A percentile compares a stretch with the other conserved stretches of the same genome.
These are phyloP conservation scores for Penicillium sp. DNA, from an alignment of 2,329 filamentous ascomycete species.

Conservation along the genomic window DNA sequence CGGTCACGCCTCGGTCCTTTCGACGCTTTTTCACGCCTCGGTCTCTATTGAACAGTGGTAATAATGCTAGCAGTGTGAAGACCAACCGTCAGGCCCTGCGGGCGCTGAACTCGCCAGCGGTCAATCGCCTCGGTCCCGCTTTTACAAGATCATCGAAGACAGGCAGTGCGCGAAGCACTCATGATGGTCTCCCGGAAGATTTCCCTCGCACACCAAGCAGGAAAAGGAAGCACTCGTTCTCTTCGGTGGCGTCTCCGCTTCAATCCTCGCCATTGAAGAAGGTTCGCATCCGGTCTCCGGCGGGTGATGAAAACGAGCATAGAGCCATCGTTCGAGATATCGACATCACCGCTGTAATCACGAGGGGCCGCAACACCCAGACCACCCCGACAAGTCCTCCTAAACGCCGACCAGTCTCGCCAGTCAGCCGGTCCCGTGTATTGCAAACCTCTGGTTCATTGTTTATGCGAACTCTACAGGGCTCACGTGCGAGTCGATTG, in stretches of 20 bases:
- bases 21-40: constrained; percentile 54
- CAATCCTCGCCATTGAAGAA: constrained; percentile 53
- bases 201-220: constrained; percentile 43
- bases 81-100: constrained; percentile 48
- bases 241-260: constrained; percentile 48
- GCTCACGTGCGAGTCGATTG: constrained; percentile 32
- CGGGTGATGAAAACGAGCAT: constrained; percentile 34
- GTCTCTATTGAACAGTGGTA: constrained; percentile 40
- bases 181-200: constrained; percentile 32
- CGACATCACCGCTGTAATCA: constrained; percentile 14
- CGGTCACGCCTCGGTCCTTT: constrained; percentile 55
- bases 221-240: constrained; percentile 50
- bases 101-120: constrained; percentile 45
- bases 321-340: constrained; percentile 32
- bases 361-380: constrained; percentile 15
- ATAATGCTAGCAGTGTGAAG: constrained; percentile 37
- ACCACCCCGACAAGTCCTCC: constrained; percentile 15
- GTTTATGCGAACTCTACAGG: constrained; percentile 42
- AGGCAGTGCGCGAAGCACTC: constrained; percentile 28
- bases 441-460: constrained; percentile 41
- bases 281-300: constrained; percentile 36
- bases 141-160: constrained; percentile 42
- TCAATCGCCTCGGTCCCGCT: constrained; percentile 46
- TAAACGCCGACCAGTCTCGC: constrained; percentile 31
- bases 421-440: constrained; percentile 38